phyloP scores from a whole-genome alignment of 495 filamentous ascomycete species.

The Bombardia bombarda region DNA sequence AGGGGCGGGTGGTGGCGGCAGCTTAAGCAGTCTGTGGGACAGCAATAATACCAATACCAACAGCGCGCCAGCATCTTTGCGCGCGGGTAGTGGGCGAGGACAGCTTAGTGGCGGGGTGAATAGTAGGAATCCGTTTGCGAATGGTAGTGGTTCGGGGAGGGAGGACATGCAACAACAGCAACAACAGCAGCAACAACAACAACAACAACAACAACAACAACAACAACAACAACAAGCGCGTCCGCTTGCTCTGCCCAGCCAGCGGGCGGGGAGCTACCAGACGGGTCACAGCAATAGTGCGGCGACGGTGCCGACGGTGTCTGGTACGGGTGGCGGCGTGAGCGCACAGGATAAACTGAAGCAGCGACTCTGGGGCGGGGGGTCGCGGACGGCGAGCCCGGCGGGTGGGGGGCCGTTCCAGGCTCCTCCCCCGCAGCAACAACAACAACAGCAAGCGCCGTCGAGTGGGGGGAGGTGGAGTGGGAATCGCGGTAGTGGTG shows the following conservation, averaged over 20 bases:
- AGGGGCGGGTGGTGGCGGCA: slow-evolving; percentile 7
- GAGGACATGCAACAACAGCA: no score
- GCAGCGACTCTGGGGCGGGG: slow-evolving; percentile 41
- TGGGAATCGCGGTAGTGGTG: slow-evolving; percentile 16
- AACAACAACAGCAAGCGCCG: no score
- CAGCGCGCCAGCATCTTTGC: slow-evolving; percentile 21
- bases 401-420: slow-evolving; percentile 25
- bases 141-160: no score
- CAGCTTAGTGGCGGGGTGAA: slow-evolving; percentile 4
- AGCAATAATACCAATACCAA: slow-evolving; percentile 26
- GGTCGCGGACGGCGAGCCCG: slow-evolving; percentile 33
- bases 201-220: no score
- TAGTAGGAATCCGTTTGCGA: slow-evolving; percentile 17
- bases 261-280: slow-evolving; percentile 68
- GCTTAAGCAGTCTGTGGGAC: slow-evolving; percentile 81
- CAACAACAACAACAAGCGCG: no score
- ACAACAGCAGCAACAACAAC: no score
- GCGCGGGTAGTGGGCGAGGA: slow-evolving; percentile 36
- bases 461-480: slow-evolving; percentile 11
- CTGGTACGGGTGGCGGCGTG: slow-evolving; percentile 14
- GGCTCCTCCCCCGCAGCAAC: slow-evolving; percentile 25
- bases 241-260: no score
- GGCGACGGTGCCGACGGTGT: slow-evolving; percentile 27
- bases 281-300: slow-evolving; percentile 12
- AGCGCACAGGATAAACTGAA: slow-evolving; percentile 43